phyloP scores from a whole-genome alignment of 352 stramenopile species.

The Phytophthora europaea region DNA sequence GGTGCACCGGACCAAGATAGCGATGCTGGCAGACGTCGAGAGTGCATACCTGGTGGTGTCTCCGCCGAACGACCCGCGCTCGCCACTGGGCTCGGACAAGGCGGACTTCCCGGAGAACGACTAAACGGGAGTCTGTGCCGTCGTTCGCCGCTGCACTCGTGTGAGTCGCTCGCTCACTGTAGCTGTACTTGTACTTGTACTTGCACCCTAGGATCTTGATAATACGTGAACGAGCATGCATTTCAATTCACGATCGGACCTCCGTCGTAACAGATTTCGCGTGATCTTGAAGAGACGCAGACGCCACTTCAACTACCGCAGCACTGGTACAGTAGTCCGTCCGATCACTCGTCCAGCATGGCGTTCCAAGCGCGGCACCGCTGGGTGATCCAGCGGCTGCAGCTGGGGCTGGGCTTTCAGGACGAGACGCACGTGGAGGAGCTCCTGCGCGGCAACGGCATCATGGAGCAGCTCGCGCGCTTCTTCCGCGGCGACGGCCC shows the following conservation, averaged over 20 bases:
- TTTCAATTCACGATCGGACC: not conserved
- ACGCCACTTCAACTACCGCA: not conserved
- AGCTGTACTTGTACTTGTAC: not conserved
- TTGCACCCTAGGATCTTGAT: not conserved
- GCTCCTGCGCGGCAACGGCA: slow-evolving; percentile 80
- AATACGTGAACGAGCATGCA: not conserved
- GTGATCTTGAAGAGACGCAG: not conserved
- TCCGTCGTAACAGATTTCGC: no score
- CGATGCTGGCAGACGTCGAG: slow-evolving; percentile 54
- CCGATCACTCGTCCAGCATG: slow-evolving; percentile 40
- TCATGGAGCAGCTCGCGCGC: slow-evolving; percentile 77
- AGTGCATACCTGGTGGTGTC: slow-evolving; percentile 34
- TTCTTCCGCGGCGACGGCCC: slow-evolving; percentile 82
- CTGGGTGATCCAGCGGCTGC: slow-evolving; percentile 88
- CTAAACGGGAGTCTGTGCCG: slow-evolving; percentile 5
- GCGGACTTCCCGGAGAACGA: slow-evolving; percentile 30
- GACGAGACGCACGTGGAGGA: slow-evolving; percentile 85
- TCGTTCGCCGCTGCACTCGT: not conserved
- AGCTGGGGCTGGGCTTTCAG: slow-evolving; percentile 75
- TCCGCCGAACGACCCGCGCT: slow-evolving; percentile 42
- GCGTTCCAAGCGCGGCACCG: slow-evolving; percentile 88
- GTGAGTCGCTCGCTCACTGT: not conserved
- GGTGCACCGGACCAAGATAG: slow-evolving; percentile 57
- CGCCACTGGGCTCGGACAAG: slow-evolving; percentile 51
- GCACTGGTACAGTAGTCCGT: not conserved